Evolutionary conservation across 805 yeast genomes (phyloP).

Genomic region (Kluyveromyces nonfermentans): DNA sequence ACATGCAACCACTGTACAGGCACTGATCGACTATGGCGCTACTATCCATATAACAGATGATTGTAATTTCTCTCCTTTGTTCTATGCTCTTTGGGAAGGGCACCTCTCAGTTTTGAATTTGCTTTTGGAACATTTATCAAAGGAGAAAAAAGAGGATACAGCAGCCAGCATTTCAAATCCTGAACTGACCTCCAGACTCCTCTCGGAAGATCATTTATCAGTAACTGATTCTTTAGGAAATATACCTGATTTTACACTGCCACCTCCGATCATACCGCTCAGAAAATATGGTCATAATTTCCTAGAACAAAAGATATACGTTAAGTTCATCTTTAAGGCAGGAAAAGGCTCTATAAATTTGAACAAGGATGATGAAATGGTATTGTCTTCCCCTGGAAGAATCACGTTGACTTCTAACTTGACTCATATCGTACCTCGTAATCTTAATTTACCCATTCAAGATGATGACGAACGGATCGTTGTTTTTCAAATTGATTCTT

Average conservation of each 20-base stretch:
- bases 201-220: constrained; percentile 5
- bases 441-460: constrained; percentile 66
- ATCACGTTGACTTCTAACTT: constrained; percentile 69
- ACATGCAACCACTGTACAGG: constrained; percentile 57
- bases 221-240: constrained; percentile 36
- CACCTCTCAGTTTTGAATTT: constrained; percentile 73
- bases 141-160: background rate
- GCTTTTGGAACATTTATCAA: constrained; percentile 33
- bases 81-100: constrained; percentile 92
- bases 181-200: background rate
- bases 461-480: constrained; percentile 48
- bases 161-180: background rate
- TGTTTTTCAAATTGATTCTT: constrained; percentile 75
- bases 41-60: constrained; percentile 61
- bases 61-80: constrained; percentile 69
- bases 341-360: constrained; percentile 37
- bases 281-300: constrained; percentile 94
- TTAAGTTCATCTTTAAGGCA: constrained; percentile 62
- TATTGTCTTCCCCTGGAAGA: constrained; percentile 58
- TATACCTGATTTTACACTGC: constrained; percentile 84
- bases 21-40: constrained; percentile 67
- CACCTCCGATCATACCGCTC: constrained; percentile 93
- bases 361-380: constrained; percentile 35
- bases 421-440: constrained; percentile 81
- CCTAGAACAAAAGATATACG: constrained; percentile 77